Evolutionary conservation across 345 rosid genomes (phyloP).

Genomic region (Euphorbia tirucalli): DNA sequence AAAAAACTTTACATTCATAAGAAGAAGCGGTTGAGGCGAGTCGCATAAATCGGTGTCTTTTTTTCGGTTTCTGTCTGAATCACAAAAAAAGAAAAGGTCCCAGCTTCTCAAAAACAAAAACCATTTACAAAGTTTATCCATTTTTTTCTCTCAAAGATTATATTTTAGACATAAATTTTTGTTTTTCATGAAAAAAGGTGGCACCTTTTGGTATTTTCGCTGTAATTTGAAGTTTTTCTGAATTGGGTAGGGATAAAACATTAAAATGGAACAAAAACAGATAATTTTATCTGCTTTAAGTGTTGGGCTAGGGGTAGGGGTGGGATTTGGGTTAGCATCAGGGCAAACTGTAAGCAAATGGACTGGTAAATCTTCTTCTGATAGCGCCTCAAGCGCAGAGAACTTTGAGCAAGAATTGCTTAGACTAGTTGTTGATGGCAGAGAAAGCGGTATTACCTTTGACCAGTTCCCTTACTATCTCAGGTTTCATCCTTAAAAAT

Average conservation of each 20-base stretch:
- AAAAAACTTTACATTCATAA: too few relatives aligned
- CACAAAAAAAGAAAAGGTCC: not conserved
- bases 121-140: too few relatives aligned
- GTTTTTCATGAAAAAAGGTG: not conserved
- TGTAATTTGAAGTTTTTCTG: not conserved
- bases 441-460: slow-evolving; percentile 60
- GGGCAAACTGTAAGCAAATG: slow-evolving; percentile 51
- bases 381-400: slow-evolving; percentile 33
- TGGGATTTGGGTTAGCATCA: slow-evolving; percentile 57
- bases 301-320: slow-evolving; percentile 62
- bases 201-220: not conserved
- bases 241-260: not conserved
- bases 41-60: slow-evolving; percentile 3
- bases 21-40: slow-evolving; percentile 16
- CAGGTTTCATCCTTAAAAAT: slow-evolving; percentile 32
- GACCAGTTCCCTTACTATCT: slow-evolving; percentile 70
- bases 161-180: not conserved
- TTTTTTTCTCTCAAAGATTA: not conserved
- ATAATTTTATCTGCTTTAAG: slow-evolving; percentile 54
- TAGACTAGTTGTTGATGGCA: slow-evolving; percentile 52
- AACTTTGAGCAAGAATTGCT: slow-evolving; percentile 56
- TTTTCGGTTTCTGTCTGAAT: slow-evolving; percentile 15
- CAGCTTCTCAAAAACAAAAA: too few relatives aligned
- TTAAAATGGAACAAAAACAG: slow-evolving; percentile 62
- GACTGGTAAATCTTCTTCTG: slow-evolving; percentile 29